Percentiles rank a stretch among this genome's conserved stretches.
phyloP scores from a whole-genome alignment of 768 basidiomycete species.

The Chiua virens region DNA sequence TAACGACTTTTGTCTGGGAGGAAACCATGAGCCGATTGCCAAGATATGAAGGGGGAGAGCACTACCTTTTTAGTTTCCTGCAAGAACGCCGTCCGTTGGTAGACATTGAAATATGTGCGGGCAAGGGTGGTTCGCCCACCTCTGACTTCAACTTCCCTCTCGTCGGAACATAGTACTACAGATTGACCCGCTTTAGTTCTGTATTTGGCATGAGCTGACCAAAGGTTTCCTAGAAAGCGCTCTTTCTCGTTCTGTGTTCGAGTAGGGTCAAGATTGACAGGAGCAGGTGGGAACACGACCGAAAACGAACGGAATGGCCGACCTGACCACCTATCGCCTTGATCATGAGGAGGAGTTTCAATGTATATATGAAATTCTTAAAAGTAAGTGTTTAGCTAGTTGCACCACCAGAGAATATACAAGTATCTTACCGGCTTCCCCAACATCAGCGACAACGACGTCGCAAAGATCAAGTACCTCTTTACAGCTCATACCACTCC shows the following conservation, averaged over 20 bases:
- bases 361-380: conserved; percentile 87
- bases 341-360: conserved; percentile 78
- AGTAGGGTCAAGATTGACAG: conserved; percentile 63
- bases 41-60: conserved; percentile 1
- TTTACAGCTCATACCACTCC: conserved; percentile 79
- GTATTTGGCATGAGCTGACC: conserved; percentile 83
- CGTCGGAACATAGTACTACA: conserved; percentile 67
- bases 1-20: conserved; percentile 77
- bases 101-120: conserved; percentile 87
- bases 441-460: conserved; percentile 78
- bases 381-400: conserved; percentile 5
- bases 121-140: conserved; percentile 63
- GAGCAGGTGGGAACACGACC: conserved; percentile 73
- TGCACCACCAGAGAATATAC: not conserved
- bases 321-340: conserved; percentile 84
- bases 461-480: conserved; percentile 85
- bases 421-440: conserved; percentile 68
- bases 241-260: conserved; percentile 68
- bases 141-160: conserved; percentile 72
- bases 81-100: conserved; percentile 77
- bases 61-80: conserved; percentile 77
- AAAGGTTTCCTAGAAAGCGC: conserved; percentile 85
- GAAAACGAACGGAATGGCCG: conserved; percentile 80
- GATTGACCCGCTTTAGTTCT: conserved; percentile 73
- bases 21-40: conserved; percentile 4